Conservation (phyloP, 2,329 filamentous ascomycete genomes). For the Dissoconium aciculare region DNA sequence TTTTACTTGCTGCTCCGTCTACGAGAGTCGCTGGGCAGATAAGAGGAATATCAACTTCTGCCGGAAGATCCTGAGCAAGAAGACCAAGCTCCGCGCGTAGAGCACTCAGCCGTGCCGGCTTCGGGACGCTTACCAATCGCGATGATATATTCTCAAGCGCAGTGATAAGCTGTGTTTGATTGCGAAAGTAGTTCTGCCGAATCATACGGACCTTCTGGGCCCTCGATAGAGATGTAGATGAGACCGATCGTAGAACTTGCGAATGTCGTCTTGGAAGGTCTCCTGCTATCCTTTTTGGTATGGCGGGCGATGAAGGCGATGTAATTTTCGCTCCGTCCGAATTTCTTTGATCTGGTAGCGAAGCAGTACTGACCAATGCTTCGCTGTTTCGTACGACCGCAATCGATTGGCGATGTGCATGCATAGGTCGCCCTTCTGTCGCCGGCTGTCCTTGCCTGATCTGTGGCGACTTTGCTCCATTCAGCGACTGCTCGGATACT, state of each 20-base stretch:
- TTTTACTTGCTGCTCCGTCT: conserved; percentile 58
- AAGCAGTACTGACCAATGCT: conserved; percentile 21
- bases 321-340: background rate
- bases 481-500: conserved; percentile 18
- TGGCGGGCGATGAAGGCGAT: conserved; percentile 26
- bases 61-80: conserved; percentile 65
- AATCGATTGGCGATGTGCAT: conserved; percentile 20
- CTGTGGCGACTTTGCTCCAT: conserved; percentile 10
- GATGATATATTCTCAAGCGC: conserved; percentile 75
- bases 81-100: conserved; percentile 66
- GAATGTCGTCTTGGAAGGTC: conserved; percentile 40
- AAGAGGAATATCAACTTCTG: conserved; percentile 69
- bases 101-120: conserved; percentile 65
- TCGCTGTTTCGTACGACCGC: conserved; percentile 18
- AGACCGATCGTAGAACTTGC: conserved; percentile 40
- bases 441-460: conserved; percentile 7
- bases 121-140: conserved; percentile 67
- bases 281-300: conserved; percentile 22
- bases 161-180: conserved; percentile 64
- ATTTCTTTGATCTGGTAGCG: conserved; percentile 19
- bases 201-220: conserved; percentile 57
- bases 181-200: conserved; percentile 69
- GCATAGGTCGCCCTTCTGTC: conserved; percentile 19
- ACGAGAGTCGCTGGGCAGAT: conserved; percentile 63
- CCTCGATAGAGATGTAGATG: conserved; percentile 46